These are phyloP conservation scores for Dendrobium catenatum DNA, from an alignment of 106 monocot genomes.

Conservation along the genomic window DNA sequence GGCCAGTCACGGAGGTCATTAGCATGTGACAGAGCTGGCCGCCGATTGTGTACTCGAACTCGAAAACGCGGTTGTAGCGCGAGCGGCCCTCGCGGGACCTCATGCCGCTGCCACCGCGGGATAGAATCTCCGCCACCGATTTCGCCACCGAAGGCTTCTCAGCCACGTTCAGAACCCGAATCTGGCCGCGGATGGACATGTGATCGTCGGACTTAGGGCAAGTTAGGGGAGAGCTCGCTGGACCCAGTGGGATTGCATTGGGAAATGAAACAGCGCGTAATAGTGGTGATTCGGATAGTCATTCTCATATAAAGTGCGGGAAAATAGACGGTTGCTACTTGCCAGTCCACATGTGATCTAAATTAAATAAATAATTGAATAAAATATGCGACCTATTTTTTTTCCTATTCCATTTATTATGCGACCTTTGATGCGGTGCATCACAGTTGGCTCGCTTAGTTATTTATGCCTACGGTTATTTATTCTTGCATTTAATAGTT, in stretches of 20 bases:
- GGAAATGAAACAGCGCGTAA: too few species aligned
- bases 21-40: constrained; percentile 71
- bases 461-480: too few species aligned
- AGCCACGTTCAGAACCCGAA: constrained; percentile 85
- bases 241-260: neutral
- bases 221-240: neutral
- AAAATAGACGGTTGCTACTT: too few species aligned
- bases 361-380: too few species aligned
- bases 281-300: too few species aligned
- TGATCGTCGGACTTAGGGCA: neutral
- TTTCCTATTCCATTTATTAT: too few species aligned
- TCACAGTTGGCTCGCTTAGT: too few species aligned
- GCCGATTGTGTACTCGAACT: constrained; percentile 76
- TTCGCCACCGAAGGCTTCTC: constrained; percentile 99
- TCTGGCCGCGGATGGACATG: constrained; percentile 22
- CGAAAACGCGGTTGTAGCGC: constrained; percentile 85
- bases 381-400: too few species aligned
- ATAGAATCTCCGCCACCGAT: constrained; percentile 80
- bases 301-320: too few species aligned
- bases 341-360: too few species aligned
- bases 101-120: constrained; percentile 41
- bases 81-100: constrained; percentile 63
- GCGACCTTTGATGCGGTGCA: too few species aligned
- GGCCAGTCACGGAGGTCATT: constrained; percentile 93
- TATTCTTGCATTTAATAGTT: too few species aligned